phyloP scores from a whole-genome alignment of 1,284 basidiomycete species.

The Tylopilus orsonianus region DNA sequence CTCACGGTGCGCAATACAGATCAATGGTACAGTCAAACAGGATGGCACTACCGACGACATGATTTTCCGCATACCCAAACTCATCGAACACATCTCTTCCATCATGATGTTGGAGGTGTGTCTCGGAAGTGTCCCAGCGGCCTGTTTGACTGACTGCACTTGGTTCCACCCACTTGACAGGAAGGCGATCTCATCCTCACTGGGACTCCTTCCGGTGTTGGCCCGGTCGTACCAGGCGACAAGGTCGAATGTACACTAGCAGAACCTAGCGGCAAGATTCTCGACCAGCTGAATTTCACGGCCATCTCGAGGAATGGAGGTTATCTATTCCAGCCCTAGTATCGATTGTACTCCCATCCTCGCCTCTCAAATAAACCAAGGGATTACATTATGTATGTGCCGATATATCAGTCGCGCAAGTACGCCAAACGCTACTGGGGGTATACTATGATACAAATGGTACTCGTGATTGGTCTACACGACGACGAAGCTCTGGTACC shows the following conservation, averaged over 20 bases:
- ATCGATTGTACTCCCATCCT: neutral
- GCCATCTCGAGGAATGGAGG: slow-evolving; percentile 71
- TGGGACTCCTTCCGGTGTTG: slow-evolving; percentile 91
- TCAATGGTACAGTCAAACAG: slow-evolving; percentile 85
- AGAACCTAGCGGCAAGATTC: slow-evolving; percentile 55
- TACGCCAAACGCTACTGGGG: slow-evolving; percentile 8
- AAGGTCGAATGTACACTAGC: slow-evolving; percentile 75
- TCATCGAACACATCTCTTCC: slow-evolving; percentile 89
- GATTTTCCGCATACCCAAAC: slow-evolving; percentile 90
- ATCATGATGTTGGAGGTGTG: slow-evolving; percentile 94
- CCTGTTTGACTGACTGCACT: neutral
- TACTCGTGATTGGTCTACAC: neutral
- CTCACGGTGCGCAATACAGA: slow-evolving; percentile 39
- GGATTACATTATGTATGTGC: slow-evolving; percentile 26
- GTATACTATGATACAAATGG: slow-evolving; percentile 23
- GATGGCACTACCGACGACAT: slow-evolving; percentile 86
- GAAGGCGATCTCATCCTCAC: slow-evolving; percentile 89
- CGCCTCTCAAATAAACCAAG: slow-evolving; percentile 2
- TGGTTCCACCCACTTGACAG: slow-evolving; percentile 39
- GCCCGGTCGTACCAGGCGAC: slow-evolving; percentile 77
- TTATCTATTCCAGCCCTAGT: slow-evolving; percentile 51
- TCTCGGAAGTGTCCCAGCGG: slow-evolving; percentile 1
- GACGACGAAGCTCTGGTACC: too few species aligned
- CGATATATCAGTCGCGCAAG: slow-evolving; percentile 10
- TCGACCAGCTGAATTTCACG: slow-evolving; percentile 66